phyloP scores from a whole-genome alignment of 306 rosid genomes.

The Cyamopsis tetragonoloba region DNA sequence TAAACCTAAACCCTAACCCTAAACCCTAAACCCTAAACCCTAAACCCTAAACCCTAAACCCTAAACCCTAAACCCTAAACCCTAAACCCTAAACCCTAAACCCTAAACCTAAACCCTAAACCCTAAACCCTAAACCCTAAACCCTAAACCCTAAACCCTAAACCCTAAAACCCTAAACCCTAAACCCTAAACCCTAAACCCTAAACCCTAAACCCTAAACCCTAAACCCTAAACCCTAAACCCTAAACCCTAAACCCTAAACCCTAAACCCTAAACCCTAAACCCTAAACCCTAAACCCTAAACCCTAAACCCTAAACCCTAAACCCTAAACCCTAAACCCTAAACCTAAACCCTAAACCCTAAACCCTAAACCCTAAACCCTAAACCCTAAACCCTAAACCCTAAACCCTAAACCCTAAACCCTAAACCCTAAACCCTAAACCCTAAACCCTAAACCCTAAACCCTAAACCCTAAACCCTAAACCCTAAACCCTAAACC shows the following conservation, averaged over 20 bases:
- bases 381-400: no score
- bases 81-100: background rate
- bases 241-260: background rate
- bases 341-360: no score
- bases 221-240: background rate
- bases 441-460: no score
- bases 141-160: background rate
- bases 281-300: no score
- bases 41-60: background rate
- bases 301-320: no score
- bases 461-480: no score
- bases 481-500: no score
- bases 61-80: background rate
- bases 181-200: background rate
- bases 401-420: no score
- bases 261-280: background rate
- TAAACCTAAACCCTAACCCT: background rate
- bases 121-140: background rate
- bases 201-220: background rate
- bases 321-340: no score
- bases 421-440: no score
- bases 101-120: background rate
- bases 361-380: no score
- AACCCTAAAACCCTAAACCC: background rate
- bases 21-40: background rate